Evolutionary conservation across 257 asterid genomes (phyloP).

Genomic region (Salvia rosmarinus): DNA sequence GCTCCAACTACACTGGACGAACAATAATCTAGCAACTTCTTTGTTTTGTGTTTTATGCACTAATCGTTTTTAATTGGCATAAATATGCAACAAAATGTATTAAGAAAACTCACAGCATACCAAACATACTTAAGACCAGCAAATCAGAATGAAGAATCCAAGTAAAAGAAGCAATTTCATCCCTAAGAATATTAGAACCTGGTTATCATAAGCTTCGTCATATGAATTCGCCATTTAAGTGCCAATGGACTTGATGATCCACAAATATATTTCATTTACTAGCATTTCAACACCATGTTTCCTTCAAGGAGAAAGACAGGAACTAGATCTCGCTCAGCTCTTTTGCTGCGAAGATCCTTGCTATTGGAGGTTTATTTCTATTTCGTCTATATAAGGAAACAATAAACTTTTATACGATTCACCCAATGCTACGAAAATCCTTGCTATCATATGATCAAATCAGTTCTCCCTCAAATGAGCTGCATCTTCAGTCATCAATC

Average conservation of each 20-base stretch:
- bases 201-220: no score
- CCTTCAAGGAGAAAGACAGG: not conserved
- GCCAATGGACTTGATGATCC: conserved; percentile 1
- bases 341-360: not conserved
- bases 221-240: not conserved
- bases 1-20: not conserved
- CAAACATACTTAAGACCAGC: not conserved
- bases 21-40: not conserved
- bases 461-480: conserved; percentile 5
- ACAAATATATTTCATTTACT: not conserved
- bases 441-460: not conserved
- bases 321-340: not conserved
- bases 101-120: not conserved
- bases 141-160: conserved; percentile 5
- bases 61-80: not conserved
- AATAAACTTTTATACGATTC: no score
- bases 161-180: not conserved
- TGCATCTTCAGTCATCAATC: not conserved
- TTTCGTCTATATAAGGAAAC: not conserved
- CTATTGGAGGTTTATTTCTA: not conserved
- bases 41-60: not conserved
- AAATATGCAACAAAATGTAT: conserved; percentile 10
- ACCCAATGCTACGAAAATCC: no score
- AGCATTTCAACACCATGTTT: not conserved
- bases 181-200: no score